Evolutionary conservation across 352 stramenopile genomes (phyloP).

Genomic region (Globisporangium uncinulatum): DNA sequence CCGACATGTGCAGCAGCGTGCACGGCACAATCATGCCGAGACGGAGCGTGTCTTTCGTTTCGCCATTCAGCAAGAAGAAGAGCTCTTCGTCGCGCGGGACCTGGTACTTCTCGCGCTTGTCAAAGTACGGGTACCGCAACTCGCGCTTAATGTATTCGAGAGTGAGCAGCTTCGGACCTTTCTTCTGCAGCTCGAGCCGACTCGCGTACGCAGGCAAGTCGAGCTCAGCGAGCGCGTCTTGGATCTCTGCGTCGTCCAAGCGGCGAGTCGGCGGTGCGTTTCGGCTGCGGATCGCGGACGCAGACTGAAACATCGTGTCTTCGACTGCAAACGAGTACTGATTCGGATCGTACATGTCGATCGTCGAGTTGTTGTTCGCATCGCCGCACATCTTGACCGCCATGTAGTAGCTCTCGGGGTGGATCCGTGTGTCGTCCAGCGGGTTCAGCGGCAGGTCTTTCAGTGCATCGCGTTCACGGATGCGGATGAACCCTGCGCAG

Average conservation of each 20-base stretch:
- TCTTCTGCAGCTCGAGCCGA: slow-evolving; percentile 86
- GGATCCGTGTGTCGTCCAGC: slow-evolving; percentile 84
- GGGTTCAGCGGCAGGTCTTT: slow-evolving; percentile 83
- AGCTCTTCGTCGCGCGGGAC: slow-evolving; percentile 80
- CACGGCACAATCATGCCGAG: slow-evolving; percentile 84
- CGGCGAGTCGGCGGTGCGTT: slow-evolving; percentile 49
- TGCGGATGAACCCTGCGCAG: slow-evolving; percentile 82
- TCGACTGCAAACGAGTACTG: slow-evolving; percentile 89
- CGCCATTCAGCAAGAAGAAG: slow-evolving; percentile 83
- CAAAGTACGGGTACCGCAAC: slow-evolving; percentile 86
- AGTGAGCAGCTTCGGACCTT: slow-evolving; percentile 81
- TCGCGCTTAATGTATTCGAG: slow-evolving; percentile 88
- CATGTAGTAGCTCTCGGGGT: slow-evolving; percentile 91
- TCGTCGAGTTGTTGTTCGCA: slow-evolving; percentile 89
- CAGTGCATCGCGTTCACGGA: slow-evolving; percentile 79
- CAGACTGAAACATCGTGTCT: slow-evolving; percentile 89
- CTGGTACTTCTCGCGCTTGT: slow-evolving; percentile 83
- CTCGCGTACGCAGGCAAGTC: slow-evolving; percentile 84
- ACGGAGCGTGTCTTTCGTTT: slow-evolving; percentile 75
- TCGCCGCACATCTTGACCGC: slow-evolving; percentile 89
- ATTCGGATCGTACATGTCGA: slow-evolving; percentile 89
- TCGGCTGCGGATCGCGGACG: slow-evolving; percentile 69
- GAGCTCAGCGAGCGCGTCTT: slow-evolving; percentile 81
- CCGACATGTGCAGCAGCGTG: slow-evolving; percentile 79
- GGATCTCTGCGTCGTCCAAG: slow-evolving; percentile 74